Conservation (phyloP, 2,329 filamentous ascomycete genomes). For the Phyllosticta citriasiana region DNA sequence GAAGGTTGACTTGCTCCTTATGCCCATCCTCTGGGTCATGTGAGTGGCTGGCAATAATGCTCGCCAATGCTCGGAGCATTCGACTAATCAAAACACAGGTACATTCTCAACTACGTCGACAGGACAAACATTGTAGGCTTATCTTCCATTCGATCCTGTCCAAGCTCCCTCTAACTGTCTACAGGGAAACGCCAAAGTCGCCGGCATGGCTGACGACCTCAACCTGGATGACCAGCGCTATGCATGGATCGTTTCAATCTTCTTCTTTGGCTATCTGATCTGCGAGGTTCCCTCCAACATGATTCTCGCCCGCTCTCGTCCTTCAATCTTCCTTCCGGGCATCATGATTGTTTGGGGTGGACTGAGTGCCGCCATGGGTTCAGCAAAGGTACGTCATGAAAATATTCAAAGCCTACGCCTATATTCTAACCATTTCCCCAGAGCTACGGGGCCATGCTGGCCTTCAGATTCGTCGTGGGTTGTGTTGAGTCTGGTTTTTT, state of each 20-base stretch:
- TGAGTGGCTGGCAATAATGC: not conserved
- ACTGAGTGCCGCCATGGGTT: conserved; percentile 41
- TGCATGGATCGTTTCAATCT: conserved; percentile 43
- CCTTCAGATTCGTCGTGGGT: conserved; percentile 37
- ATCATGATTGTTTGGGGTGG: conserved; percentile 44
- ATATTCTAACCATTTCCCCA: too few relatives aligned
- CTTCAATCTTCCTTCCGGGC: conserved; percentile 29
- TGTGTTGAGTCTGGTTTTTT: conserved; percentile 23
- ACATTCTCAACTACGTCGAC: conserved; percentile 66
- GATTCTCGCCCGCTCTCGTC: conserved; percentile 48
- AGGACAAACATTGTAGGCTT: conserved; percentile 51
- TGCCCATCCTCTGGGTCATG: conserved; percentile 62
- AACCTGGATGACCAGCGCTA: conserved; percentile 27
- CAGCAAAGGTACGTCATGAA: conserved; percentile 24
- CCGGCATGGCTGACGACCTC: conserved; percentile 33
- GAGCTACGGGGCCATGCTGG: conserved; percentile 35
- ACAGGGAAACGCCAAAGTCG: conserved; percentile 30
- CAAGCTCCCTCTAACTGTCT: not conserved
- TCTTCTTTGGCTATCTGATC: conserved; percentile 46
- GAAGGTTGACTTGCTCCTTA: conserved; percentile 59
- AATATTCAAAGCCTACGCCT: too few relatives aligned
- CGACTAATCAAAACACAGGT: conserved; percentile 23
- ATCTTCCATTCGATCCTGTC: not conserved
- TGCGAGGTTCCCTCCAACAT: conserved; percentile 50
- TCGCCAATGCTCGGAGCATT: not conserved